phyloP scores from a whole-genome alignment of 176 grass and related monocot genomes.

The Oryza brachyantha region DNA sequence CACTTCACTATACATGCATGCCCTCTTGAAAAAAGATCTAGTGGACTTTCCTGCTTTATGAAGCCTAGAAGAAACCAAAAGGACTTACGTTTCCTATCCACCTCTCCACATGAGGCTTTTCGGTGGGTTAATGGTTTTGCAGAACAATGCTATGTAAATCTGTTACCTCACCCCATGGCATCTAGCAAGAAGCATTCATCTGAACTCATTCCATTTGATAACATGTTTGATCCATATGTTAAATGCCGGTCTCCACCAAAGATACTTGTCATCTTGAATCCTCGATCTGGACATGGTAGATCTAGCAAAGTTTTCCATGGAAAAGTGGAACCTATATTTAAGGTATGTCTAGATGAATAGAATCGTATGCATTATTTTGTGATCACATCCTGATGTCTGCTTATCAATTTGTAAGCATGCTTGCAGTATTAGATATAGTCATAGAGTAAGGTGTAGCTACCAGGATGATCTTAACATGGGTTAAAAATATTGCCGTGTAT shows the following conservation, averaged over 20 bases:
- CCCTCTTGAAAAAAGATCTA: conserved; percentile 67
- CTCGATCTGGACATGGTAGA: conserved; percentile 92
- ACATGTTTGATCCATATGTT: conserved; percentile 82
- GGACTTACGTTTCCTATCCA: conserved; percentile 84
- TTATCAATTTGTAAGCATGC: conserved; percentile 15
- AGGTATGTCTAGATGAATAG: conserved; percentile 58
- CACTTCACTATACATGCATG: conserved; percentile 92
- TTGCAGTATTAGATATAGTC: conserved; percentile 2
- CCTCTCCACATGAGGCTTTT: conserved; percentile 70
- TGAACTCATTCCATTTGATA: conserved; percentile 66
- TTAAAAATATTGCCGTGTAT: conserved; percentile 13
- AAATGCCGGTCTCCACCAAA: conserved; percentile 85
- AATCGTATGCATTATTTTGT: conserved; percentile 28
- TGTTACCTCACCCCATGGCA: conserved; percentile 87
- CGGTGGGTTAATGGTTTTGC: conserved; percentile 95
- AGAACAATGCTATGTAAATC: conserved; percentile 90
- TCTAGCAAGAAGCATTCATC: conserved; percentile 80
- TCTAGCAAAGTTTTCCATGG: conserved; percentile 96
- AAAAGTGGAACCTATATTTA: conserved; percentile 99
- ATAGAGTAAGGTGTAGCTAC: background rate
- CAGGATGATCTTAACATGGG: background rate
- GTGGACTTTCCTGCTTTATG: conserved; percentile 74
- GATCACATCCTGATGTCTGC: background rate
- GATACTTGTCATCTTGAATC: conserved; percentile 97
- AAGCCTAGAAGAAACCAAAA: conserved; percentile 77